Evolutionary conservation across 225 moss, liverwort and hornwort genomes (phyloP).

Genomic region (Rhytidiadelphus loreus): DNA sequence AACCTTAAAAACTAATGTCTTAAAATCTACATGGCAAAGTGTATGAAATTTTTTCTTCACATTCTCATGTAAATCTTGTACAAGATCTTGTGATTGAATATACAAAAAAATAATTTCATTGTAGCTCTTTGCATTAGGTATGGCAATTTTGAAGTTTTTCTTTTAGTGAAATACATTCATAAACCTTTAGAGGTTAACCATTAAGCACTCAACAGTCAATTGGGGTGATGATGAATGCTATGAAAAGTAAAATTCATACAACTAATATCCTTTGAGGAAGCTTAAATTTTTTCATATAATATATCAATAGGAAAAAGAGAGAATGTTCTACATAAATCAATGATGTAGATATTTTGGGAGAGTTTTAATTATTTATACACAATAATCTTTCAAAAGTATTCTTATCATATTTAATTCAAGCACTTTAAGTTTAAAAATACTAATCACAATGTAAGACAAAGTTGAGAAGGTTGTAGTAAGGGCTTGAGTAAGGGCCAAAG

Average conservation of each 20-base stretch:
- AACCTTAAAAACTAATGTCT: background rate
- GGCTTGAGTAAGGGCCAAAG: fast-evolving
- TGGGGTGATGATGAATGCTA: background rate
- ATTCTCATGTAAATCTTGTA: background rate
- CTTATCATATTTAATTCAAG: background rate
- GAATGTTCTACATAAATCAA: background rate
- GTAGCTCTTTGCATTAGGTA: background rate
- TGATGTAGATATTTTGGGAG: background rate
- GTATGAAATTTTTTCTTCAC: background rate
- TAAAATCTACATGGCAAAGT: background rate
- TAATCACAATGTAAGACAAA: background rate
- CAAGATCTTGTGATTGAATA: fast-evolving
- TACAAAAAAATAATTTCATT: fast-evolving
- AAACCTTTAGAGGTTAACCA: background rate
- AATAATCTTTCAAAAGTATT: background rate
- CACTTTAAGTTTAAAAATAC: background rate
- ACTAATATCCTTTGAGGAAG: background rate
- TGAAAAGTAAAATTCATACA: background rate
- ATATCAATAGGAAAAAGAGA: too few relatives aligned
- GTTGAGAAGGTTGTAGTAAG: background rate
- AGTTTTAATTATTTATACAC: background rate
- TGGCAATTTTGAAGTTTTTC: fast-evolving
- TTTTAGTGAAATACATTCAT: too few relatives aligned
- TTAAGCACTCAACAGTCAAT: fast-evolving
- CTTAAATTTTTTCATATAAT: background rate